Evolutionary conservation across 495 filamentous ascomycete genomes (phyloP).

Genomic region (Hypoxylon intermedium): DNA sequence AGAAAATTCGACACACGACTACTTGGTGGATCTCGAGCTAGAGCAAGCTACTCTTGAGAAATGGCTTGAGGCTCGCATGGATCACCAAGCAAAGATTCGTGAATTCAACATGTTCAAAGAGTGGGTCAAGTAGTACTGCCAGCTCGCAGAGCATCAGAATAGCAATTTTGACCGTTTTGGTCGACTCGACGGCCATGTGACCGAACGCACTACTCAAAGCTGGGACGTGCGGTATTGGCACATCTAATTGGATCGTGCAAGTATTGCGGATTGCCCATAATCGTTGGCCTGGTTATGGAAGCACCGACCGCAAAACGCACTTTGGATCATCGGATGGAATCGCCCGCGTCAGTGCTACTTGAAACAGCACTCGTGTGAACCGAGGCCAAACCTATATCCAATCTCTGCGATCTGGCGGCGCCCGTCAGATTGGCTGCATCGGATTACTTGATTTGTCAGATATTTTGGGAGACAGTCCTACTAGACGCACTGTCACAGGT

Average conservation of each 20-base stretch:
- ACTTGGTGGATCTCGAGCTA: slow-evolving; percentile 67
- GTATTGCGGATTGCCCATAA: background rate
- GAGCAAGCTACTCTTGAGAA: slow-evolving; percentile 67
- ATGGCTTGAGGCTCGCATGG: slow-evolving; percentile 70
- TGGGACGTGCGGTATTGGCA: background rate
- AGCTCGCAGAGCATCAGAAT: slow-evolving; percentile 3
- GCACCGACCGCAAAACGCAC: background rate
- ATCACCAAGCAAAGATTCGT: slow-evolving; percentile 66
- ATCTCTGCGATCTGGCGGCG: background rate
- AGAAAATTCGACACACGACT: slow-evolving; percentile 58
- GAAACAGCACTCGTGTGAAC: background rate
- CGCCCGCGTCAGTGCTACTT: background rate
- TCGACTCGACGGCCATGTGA: background rate
- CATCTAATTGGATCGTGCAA: slow-evolving; percentile 6
- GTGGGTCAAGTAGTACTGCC: slow-evolving; percentile 31
- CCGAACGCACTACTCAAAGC: background rate
- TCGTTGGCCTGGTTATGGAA: slow-evolving; percentile 4
- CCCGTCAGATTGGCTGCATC: slow-evolving; percentile 3
- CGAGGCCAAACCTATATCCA: background rate
- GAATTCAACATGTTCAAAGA: slow-evolving; percentile 66
- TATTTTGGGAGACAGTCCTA: too few relatives aligned
- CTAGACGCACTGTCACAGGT: too few relatives aligned
- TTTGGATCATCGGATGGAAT: slow-evolving; percentile 6
- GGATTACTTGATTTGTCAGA: slow-evolving; percentile 1
- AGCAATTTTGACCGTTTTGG: background rate